Percentiles rank a stretch among this genome's conserved stretches.
phyloP scores from a whole-genome alignment of 495 filamentous ascomycete genomes.

The Hypoxylon lenormandii region DNA sequence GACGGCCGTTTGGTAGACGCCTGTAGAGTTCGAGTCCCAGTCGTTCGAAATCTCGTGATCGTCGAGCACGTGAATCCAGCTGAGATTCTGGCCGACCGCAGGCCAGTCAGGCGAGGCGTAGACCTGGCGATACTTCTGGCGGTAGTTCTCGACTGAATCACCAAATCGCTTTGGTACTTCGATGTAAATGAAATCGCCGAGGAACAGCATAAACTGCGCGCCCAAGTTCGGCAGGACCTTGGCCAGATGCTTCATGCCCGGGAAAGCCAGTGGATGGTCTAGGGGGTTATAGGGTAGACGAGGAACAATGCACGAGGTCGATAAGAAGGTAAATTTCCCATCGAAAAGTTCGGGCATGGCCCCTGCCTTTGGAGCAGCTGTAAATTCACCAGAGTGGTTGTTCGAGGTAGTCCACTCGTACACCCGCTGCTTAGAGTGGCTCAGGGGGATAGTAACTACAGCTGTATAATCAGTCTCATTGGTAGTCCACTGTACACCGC shows the following conservation, averaged over 20 bases:
- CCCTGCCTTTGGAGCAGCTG: conserved; percentile 73
- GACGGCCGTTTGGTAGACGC: conserved; percentile 69
- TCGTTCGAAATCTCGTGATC: conserved; percentile 89
- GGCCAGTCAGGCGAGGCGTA: conserved; percentile 94
- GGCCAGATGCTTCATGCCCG: conserved; percentile 77
- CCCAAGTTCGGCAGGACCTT: conserved; percentile 71
- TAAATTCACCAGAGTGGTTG: conserved; percentile 80
- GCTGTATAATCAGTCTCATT: conserved; percentile 85
- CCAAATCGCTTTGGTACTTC: conserved; percentile 88
- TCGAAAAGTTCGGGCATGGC: conserved; percentile 66
- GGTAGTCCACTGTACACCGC: conserved; percentile 71
- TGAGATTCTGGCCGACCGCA: conserved; percentile 73
- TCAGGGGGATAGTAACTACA: conserved; percentile 68
- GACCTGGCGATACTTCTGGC: conserved; percentile 89
- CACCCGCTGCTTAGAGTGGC: conserved; percentile 64
- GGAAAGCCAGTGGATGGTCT: conserved; percentile 82
- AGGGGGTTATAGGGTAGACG: conserved; percentile 87
- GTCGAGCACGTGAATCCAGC: conserved; percentile 95
- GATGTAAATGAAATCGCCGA: conserved; percentile 98
- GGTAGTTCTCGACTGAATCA: conserved; percentile 76
- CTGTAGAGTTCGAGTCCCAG: conserved; percentile 48
- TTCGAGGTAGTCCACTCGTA: conserved; percentile 88
- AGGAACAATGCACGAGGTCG: conserved; percentile 89
- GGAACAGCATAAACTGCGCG: conserved; percentile 93
- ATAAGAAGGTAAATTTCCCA: conserved; percentile 83